A percentile compares a stretch with the other conserved stretches of the same genome.
These are phyloP conservation scores for Ustilago sp. DNA, from an alignment of 1,284 basidiomycete genomes.

Conservation along the genomic window DNA sequence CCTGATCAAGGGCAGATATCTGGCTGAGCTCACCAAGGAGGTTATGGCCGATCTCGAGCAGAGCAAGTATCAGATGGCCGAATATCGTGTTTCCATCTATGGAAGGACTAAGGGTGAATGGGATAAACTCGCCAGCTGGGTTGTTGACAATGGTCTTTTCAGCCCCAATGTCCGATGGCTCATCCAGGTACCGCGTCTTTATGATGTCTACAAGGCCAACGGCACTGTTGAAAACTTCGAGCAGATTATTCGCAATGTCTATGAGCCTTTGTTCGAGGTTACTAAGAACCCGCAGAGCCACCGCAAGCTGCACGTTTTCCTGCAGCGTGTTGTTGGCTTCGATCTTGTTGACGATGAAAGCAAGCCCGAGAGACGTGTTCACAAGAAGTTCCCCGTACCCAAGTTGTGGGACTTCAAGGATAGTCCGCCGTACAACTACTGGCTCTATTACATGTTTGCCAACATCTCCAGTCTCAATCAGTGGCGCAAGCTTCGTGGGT, in stretches of 20 bases:
- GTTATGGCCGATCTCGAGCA: constrained; percentile 95
- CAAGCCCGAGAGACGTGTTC: constrained; percentile 88
- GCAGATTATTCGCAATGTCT: constrained; percentile 89
- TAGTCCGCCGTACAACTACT: constrained; percentile 94
- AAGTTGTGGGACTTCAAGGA: constrained; percentile 88
- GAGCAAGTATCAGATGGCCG: constrained; percentile 91
- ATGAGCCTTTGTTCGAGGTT: constrained; percentile 93
- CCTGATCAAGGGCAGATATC: constrained; percentile 78
- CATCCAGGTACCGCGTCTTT: constrained; percentile 93
- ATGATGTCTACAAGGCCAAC: constrained; percentile 93
- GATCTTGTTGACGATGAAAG: constrained; percentile 98
- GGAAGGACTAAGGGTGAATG: constrained; percentile 83
- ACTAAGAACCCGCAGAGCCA: constrained; percentile 90
- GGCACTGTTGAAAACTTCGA: constrained; percentile 88
- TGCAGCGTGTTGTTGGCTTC: constrained; percentile 95
- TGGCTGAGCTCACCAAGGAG: constrained; percentile 95
- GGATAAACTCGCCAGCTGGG: constrained; percentile 98
- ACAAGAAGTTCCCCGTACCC: constrained; percentile 96
- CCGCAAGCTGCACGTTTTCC: constrained; percentile 93
- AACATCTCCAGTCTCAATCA: constrained; percentile 95
- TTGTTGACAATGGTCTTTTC: constrained; percentile 90
- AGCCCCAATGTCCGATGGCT: constrained; percentile 99
- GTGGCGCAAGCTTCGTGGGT: constrained; percentile 86
- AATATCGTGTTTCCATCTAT: constrained; percentile 97
- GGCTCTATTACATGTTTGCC: constrained; percentile 94